Evolutionary conservation across 805 yeast species (phyloP), one percentile per base, ranked within the genome.

Genomic region (Pichia californica): DNA sequence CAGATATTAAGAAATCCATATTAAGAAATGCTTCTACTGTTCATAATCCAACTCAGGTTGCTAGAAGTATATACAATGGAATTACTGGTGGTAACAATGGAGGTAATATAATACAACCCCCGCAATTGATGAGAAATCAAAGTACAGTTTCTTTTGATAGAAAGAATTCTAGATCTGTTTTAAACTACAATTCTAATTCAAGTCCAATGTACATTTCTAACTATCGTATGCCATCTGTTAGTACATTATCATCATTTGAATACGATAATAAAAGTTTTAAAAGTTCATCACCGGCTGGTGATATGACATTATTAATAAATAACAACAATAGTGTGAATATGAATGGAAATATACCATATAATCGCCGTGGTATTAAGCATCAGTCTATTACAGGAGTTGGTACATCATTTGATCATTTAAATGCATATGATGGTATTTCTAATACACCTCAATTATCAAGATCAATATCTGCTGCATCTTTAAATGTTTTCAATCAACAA

Each of bases 311-410:
- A 5, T 13, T 27, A 2, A 27, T 7, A 9, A 5, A 27, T 27
- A 14, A 27, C 11, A 14, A 27, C 13, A 27, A 27, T 27, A 5
- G 11, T 27, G 18, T 13, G n/a, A n/a, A 10, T 33, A 29, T 20
- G 10, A 27, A 26, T n/a, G 10, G 13, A 4, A 39, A 14, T 27
- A 39, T 14, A 46, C 52, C 26, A 50, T 36, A n/a, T 38, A 65
- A 61, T 16, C 43, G 57, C n/a, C 50, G 62, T 21, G 62, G 59
- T 6, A 56, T 57, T 32, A 52, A 50, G 29, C 55, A 50, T 21
- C 39, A 40, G 19, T 32, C 35, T 11, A n/a, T 26, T 15, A 34
- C 14, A 31, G 16, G 25, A 16, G 9, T 26, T 29, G 40, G 33
- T 14, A 7, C 25, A 23, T 23, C 25, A 23, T 30, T 27, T 33